phyloP scores from a whole-genome alignment of 2,329 filamentous ascomycete species.

The Cucurbitaria berberidis region DNA sequence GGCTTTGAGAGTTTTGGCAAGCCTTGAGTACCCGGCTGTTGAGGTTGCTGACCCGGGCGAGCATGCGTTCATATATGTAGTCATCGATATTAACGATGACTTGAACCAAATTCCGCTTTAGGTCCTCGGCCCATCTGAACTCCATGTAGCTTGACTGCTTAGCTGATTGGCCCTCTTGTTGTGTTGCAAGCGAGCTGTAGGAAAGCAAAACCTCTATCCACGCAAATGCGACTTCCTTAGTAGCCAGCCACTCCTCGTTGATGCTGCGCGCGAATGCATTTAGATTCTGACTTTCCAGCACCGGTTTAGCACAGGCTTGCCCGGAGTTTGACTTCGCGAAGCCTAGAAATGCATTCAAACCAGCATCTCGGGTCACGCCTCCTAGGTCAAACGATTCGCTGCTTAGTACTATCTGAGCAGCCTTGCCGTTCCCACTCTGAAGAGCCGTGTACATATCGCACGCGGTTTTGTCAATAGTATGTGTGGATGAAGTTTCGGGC shows the following conservation, averaged over 20 bases:
- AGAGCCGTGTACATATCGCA: slow-evolving; percentile 52
- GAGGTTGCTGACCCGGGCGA: slow-evolving; percentile 40
- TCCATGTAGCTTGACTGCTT: slow-evolving; percentile 58
- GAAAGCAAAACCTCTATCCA: slow-evolving; percentile 62
- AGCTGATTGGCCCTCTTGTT: slow-evolving; percentile 6
- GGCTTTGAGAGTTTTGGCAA: slow-evolving; percentile 16
- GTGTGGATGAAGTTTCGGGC: slow-evolving; percentile 11
- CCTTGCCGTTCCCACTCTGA: slow-evolving; percentile 46
- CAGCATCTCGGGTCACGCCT: slow-evolving; percentile 57
- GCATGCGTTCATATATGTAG: slow-evolving; percentile 54
- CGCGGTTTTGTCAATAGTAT: slow-evolving; percentile 43
- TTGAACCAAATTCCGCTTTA: slow-evolving; percentile 62
- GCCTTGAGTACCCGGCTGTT: slow-evolving; percentile 35
- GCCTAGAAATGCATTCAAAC: slow-evolving; percentile 63
- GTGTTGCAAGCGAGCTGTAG: slow-evolving; percentile 42
- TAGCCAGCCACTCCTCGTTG: slow-evolving; percentile 56
- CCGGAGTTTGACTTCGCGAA: slow-evolving; percentile 57
- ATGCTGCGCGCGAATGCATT: slow-evolving; percentile 51
- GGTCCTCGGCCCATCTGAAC: slow-evolving; percentile 61
- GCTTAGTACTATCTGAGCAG: slow-evolving; percentile 57
- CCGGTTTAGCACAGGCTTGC: slow-evolving; percentile 48
- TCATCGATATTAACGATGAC: slow-evolving; percentile 62
- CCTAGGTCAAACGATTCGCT: slow-evolving; percentile 58
- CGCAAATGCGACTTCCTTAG: slow-evolving; percentile 59
- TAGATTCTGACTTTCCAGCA: slow-evolving; percentile 51